Evolutionary conservation across 2,329 filamentous ascomycete species (phyloP), one percentile per base, ranked within the genome.

Genomic region (Hortaea werneckii): DNA sequence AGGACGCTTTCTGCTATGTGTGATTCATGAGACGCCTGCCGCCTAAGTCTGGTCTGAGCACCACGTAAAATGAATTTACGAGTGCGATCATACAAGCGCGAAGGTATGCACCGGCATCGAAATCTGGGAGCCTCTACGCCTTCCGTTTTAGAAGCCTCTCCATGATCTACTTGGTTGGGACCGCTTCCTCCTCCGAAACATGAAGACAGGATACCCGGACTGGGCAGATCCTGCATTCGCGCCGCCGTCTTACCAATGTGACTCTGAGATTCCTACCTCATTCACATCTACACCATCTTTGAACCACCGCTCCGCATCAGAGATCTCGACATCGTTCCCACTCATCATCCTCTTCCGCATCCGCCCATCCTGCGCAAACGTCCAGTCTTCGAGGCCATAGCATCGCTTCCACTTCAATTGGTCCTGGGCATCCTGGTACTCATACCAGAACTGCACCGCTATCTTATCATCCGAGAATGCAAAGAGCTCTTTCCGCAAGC

Each of bases 301-400:
- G 59, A 82, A 87, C 82, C 83, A 87, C 38, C 83, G 71, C 61
- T 82, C 78, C 32, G 63, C 68, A 27, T 82, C 76, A 1, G 50
- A 55, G 43, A 86, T 82, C 58, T 73, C 74, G 34, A 86, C 71
- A 62, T 87, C 80, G 52, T 86, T 86, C 0, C 78, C 83, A 58
- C 82, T 85, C 83, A 87, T 87, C 70, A 82, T 78, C 40, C 83
- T 67, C 72, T 86, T 87, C 49, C 76, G 69, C 83, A 87, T 87
- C 42, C 78, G 67, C 0, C 83, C 83, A 54, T 85, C 76, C 1
- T 75, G 70, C 0, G 78, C 79, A 64, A 86, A 87, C 0, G 82
- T 87, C 83, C 83, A 87, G 59, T 87, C 82, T 59, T 87, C 83
- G 8, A 94, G 74, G 0, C 87, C 87, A 58, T 94, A 94, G 39